A percentile compares a stretch with the other conserved stretches of the same genome.
Conservation (phyloP, 1,284 basidiomycete genomes). For the Fomitopsis pinicola region DNA sequence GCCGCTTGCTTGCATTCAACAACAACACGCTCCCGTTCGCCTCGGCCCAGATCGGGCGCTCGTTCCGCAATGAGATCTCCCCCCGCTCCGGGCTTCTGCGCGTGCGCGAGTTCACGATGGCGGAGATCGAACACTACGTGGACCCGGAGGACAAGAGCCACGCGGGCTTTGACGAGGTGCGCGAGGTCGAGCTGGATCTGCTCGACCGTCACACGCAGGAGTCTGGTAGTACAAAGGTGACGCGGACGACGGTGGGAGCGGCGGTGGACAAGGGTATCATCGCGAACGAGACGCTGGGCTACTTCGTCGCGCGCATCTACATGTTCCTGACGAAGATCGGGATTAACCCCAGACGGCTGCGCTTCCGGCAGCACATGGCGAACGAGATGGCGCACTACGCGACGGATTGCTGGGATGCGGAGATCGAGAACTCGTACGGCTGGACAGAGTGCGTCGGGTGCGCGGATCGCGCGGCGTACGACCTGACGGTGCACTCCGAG, state of each 20-base stretch:
- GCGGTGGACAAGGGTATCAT: constrained; percentile 86
- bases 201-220: constrained; percentile 84
- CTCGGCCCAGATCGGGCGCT: constrained; percentile 93
- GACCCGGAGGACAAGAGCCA: constrained; percentile 94
- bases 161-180: constrained; percentile 78
- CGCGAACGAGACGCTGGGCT: constrained; percentile 96
- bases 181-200: constrained; percentile 72
- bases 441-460: constrained; percentile 99
- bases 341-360: constrained; percentile 79
- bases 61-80: constrained; percentile 98
- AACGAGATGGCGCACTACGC: constrained; percentile 99
- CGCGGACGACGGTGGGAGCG: constrained; percentile 78
- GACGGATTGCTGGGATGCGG: constrained; percentile 98
- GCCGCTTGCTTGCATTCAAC: constrained; percentile 96
- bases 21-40: constrained; percentile 96
- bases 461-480: constrained; percentile 97
- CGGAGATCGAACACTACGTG: constrained; percentile 98
- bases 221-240: constrained; percentile 68
- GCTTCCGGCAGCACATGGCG: constrained; percentile 96
- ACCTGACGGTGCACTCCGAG: constrained; percentile 55
- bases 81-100: constrained; percentile 94
- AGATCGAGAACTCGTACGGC: constrained; percentile 92
- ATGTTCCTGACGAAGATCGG: constrained; percentile 92
- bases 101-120: constrained; percentile 99
- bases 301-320: constrained; percentile 93